Conservation (phyloP, 345 rosid species). For the Turritis glabra region DNA sequence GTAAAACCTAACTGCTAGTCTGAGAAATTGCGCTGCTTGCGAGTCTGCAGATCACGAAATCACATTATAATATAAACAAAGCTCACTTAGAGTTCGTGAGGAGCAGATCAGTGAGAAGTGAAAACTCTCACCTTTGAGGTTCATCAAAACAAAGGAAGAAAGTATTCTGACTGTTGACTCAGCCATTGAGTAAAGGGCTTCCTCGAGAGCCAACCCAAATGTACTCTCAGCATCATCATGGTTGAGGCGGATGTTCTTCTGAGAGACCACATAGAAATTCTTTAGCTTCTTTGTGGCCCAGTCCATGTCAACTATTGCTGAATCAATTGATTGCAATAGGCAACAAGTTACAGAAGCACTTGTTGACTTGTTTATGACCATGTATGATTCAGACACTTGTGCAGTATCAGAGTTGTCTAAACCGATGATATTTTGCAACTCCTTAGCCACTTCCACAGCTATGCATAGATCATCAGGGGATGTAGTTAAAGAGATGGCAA, state of each 20-base stretch:
- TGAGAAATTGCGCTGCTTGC: constrained; percentile 67
- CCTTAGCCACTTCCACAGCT: constrained; percentile 53
- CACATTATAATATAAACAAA: constrained; percentile 16
- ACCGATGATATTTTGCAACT: constrained; percentile 49
- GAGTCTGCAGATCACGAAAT: constrained; percentile 50
- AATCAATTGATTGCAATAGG: constrained; percentile 56
- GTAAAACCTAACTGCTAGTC: constrained; percentile 61
- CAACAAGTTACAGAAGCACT: constrained; percentile 47
- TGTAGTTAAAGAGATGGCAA: constrained; percentile 53
- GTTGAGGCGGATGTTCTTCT: constrained; percentile 40
- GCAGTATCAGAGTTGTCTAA: constrained; percentile 29
- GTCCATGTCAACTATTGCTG: constrained; percentile 58
- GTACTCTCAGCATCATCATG: constrained; percentile 39
- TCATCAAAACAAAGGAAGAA: constrained; percentile 71
- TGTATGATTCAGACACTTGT: constrained; percentile 50
- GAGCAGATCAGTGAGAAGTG: constrained; percentile 19
- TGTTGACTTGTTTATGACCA: constrained; percentile 57
- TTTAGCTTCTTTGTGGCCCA: constrained; percentile 68
- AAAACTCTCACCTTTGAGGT: constrained; percentile 59
- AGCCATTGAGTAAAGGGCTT: constrained; percentile 57
- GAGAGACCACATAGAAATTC: constrained; percentile 42
- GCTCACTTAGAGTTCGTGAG: constrained; percentile 1
- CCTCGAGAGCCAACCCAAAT: constrained; percentile 49
- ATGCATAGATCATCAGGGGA: constrained; percentile 58
- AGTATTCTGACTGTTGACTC: constrained; percentile 60